Evolutionary conservation across 495 filamentous ascomycete species (phyloP).

Genomic region (Recurvomyces mirabilis): DNA sequence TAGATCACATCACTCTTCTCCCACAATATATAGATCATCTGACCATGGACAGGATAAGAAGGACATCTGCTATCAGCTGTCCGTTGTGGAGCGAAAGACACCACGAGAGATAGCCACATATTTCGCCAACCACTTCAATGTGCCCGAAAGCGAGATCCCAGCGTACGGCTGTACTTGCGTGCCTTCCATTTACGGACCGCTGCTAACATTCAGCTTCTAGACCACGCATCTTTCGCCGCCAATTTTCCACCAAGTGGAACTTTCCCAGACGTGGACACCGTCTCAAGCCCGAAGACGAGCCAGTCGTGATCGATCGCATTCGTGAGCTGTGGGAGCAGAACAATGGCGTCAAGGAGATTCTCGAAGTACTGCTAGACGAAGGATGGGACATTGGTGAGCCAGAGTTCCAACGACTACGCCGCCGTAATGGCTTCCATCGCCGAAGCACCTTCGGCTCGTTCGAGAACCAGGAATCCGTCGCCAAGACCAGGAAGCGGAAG

Average conservation of each 20-base stretch:
- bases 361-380: constrained; percentile 53
- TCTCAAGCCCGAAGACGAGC: constrained; percentile 54
- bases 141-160: constrained; percentile 12
- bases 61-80: constrained; percentile 19
- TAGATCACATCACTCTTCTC: too few species aligned
- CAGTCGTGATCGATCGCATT: constrained; percentile 51
- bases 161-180: constrained; percentile 41
- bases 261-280: constrained; percentile 58
- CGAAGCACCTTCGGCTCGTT: constrained; percentile 50
- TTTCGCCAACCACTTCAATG: constrained; percentile 14
- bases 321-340: constrained; percentile 70
- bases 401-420: constrained; percentile 54
- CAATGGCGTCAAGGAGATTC: constrained; percentile 58
- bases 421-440: constrained; percentile 52
- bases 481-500: neutral
- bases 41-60: too few species aligned
- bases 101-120: constrained; percentile 9
- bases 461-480: constrained; percentile 12
- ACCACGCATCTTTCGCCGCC: constrained; percentile 11
- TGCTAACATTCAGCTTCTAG: constrained; percentile 41
- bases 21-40: too few species aligned
- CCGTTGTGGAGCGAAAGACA: constrained; percentile 9
- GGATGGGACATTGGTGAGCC: constrained; percentile 61
- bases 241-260: constrained; percentile 40
- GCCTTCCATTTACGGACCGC: constrained; percentile 51